Evolutionary conservation across 768 basidiomycete species (phyloP).

Genomic region (Fomitopsis pulvina): DNA sequence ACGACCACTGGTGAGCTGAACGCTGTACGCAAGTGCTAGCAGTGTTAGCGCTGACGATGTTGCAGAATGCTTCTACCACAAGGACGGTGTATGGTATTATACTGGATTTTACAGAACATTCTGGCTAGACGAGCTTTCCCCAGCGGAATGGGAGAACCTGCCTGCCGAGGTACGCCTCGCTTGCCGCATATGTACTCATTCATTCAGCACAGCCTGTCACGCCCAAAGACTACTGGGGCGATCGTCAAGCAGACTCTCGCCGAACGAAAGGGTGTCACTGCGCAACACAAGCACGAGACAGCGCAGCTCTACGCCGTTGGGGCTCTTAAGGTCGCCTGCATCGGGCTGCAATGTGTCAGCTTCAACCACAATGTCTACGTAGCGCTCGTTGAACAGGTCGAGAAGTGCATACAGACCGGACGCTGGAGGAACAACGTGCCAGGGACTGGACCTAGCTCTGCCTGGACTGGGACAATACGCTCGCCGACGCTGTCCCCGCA

Average conservation of each 20-base stretch:
- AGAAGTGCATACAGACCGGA: constrained; percentile 30
- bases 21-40: not conserved
- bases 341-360: constrained; percentile 71
- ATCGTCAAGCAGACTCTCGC: constrained; percentile 68
- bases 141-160: constrained; percentile 64
- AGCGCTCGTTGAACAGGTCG: constrained; percentile 58
- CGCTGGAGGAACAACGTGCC: constrained; percentile 19
- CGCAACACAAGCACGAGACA: constrained; percentile 72
- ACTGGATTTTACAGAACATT: constrained; percentile 73
- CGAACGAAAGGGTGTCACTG: constrained; percentile 68
- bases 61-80: constrained; percentile 76
- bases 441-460: constrained; percentile 5
- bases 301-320: constrained; percentile 67
- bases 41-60: not conserved
- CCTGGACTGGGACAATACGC: not conserved
- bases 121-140: constrained; percentile 54
- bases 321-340: constrained; percentile 65
- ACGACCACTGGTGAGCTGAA: constrained; percentile 51
- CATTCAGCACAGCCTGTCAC: not conserved
- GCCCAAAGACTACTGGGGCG: constrained; percentile 60
- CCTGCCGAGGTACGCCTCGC: constrained; percentile 47
- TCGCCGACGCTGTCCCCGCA: not conserved
- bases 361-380: constrained; percentile 66
- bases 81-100: constrained; percentile 78
- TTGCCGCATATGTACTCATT: not conserved